phyloP scores from a whole-genome alignment of 192 early-diverging fungal species.

The Backusella macrospora region DNA sequence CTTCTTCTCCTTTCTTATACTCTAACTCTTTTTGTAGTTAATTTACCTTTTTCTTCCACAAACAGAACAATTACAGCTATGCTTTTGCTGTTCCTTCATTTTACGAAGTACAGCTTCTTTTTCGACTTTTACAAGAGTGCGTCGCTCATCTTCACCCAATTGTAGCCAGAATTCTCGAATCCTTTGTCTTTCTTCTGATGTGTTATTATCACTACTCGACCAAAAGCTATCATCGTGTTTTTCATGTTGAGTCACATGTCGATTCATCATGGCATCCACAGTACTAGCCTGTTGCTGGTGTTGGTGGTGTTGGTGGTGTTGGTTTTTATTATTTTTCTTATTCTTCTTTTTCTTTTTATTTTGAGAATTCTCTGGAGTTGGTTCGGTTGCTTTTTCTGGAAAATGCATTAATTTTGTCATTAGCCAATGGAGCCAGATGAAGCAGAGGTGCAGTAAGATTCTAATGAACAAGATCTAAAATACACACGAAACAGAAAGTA shows the following conservation, averaged over 20 bases:
- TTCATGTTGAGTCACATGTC: slow-evolving; percentile 15
- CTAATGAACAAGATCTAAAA: slow-evolving; percentile 16
- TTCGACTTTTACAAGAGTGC: slow-evolving; percentile 80
- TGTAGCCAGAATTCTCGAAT: slow-evolving; percentile 88
- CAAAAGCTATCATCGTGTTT: slow-evolving; percentile 43
- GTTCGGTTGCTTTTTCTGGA: background rate
- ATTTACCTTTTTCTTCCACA: slow-evolving; percentile 79
- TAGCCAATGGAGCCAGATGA: slow-evolving; percentile 25
- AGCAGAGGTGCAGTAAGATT: slow-evolving; percentile 13
- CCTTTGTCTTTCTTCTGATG: slow-evolving; percentile 69
- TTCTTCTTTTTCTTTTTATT: slow-evolving; percentile 10
- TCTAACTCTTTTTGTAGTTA: slow-evolving; percentile 11
- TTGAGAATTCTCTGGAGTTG: background rate
- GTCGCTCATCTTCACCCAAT: slow-evolving; percentile 77
- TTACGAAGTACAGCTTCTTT: slow-evolving; percentile 86
- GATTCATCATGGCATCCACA: slow-evolving; percentile 25
- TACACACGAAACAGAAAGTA: background rate
- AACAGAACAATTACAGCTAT: slow-evolving; percentile 81
- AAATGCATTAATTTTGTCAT: slow-evolving; percentile 22
- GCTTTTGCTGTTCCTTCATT: slow-evolving; percentile 89
- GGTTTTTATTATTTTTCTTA: slow-evolving; percentile 11
- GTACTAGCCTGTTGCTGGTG: background rate
- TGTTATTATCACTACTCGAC: slow-evolving; percentile 72
- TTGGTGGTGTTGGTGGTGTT: background rate
- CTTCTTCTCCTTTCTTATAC: background rate